These are phyloP conservation scores for Cercospora nicotianae DNA, from an alignment of 2,329 filamentous ascomycete genomes.

Conservation along the genomic window DNA sequence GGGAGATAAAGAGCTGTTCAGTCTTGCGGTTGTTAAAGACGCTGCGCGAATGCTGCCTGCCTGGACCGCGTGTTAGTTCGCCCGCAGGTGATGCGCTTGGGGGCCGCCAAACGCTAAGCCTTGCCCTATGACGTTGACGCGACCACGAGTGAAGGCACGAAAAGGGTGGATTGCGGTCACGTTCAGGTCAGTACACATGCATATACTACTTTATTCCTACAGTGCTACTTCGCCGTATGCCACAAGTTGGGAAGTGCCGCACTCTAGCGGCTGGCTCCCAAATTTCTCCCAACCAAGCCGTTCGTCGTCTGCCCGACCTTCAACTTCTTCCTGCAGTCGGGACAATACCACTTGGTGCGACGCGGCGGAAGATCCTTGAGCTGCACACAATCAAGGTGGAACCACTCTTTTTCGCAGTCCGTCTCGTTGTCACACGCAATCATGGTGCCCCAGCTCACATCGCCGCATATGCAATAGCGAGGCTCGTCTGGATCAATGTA, in stretches of 20 bases:
- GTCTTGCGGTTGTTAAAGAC: not conserved
- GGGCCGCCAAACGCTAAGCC: conserved; percentile 4
- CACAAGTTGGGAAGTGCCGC: not conserved
- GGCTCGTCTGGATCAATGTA: conserved; percentile 72
- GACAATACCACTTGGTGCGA: conserved; percentile 82
- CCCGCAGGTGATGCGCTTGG: not conserved
- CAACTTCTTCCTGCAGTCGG: conserved; percentile 64
- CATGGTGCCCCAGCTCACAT: conserved; percentile 80
- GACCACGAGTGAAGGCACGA: not conserved
- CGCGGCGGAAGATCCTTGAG: conserved; percentile 67
- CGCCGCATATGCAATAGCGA: conserved; percentile 74
- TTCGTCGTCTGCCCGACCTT: conserved; percentile 36
- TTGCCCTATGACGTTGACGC: not conserved
- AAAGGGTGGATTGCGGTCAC: not conserved
- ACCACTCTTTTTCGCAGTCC: conserved; percentile 81
- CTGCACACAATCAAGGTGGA: conserved; percentile 75
- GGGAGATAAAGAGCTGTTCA: not conserved
- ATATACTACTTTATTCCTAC: not conserved
- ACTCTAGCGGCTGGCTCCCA: not conserved
- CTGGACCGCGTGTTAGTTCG: not conserved
- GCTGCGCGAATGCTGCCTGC: not conserved
- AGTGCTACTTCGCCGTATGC: not conserved
- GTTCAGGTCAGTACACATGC: not conserved
- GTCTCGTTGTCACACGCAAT: conserved; percentile 78
- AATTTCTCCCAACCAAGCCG: conserved; percentile 34